Base-by-base conservation (phyloP, 768 basidiomycete genomes). In the Candolleomyces efflorescens region DNA sequence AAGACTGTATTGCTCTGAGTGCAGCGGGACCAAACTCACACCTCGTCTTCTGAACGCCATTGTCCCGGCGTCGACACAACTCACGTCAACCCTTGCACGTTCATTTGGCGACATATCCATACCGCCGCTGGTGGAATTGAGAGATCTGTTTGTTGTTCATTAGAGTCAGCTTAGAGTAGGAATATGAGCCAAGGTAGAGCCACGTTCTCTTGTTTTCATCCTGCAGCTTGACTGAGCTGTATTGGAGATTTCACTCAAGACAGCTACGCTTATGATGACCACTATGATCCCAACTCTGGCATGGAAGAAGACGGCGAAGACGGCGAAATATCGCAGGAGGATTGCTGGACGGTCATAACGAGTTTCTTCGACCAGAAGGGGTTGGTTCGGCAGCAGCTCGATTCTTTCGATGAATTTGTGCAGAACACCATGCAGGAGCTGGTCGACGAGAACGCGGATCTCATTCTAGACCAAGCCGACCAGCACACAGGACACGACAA, bases 401-500 rank as follows among this genome's bases (percentile, higher is more conserved):
- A 96, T 75, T 95, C 92, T 11, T 99, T 96, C 73, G 94, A 99
- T 70, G 96, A 98, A 75, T 99, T 98, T 67, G 92, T 99, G 36
- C 94, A 98, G 69, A 98, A 98, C 65, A 98, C 94, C 13, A 97
- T 99, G 94, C 96, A 98, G 73, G 97, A 98, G 70, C 81, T 99
- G 23, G 95, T 99, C 20, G 97, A 98, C 70, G 97, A 99, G 75
- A 92, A 92, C 62, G 76, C 88, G n/a, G 92, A 93, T 65, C 84
- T 99, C 67, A 94, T 96, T 62, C 78, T 99, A 49, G 96, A 98
- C 75, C 97, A 98, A 73, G 90, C 90, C 53, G 89, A 92, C 70
- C 97, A 99, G 73, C 94, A 97, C 70, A 90, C 94, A 9, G 96
- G 96, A 5, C 88, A 90, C 62, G 84, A 88, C 45, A 73, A 78